A percentile compares a stretch with the other conserved stretches of the same genome.
These are phyloP conservation scores for Carex parvula DNA, from an alignment of 176 grass and related monocot genomes.

Conservation along the genomic window DNA sequence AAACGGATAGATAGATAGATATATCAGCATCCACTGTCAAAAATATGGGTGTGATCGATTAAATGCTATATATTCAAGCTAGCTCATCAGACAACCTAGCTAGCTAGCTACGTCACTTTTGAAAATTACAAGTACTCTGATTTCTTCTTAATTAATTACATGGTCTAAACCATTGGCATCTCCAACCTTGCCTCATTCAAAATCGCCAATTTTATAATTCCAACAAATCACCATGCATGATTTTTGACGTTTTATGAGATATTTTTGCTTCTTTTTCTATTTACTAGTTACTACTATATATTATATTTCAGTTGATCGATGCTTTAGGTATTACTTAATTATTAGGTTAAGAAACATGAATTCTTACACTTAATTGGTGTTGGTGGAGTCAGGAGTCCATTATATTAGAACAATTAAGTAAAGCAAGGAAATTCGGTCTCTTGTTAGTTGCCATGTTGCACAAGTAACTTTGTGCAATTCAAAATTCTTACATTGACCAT, in stretches of 20 bases:
- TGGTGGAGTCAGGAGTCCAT: slow-evolving; percentile 12
- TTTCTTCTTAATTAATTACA: slow-evolving; percentile 3
- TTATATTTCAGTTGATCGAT: background rate
- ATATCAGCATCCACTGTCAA: slow-evolving; percentile 13
- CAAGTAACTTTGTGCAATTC: background rate
- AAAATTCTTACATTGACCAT: background rate
- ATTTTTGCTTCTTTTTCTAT: background rate
- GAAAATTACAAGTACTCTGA: background rate
- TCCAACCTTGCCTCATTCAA: background rate
- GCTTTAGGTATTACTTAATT: background rate
- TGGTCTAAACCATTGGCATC: background rate
- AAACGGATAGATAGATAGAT: background rate
- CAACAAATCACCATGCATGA: background rate
- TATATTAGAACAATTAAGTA: background rate
- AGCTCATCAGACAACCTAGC: background rate
- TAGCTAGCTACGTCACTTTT: slow-evolving; percentile 6
- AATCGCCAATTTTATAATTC: background rate
- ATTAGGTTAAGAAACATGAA: background rate
- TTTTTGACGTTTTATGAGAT: background rate
- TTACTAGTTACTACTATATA: too few relatives aligned
- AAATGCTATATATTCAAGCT: background rate
- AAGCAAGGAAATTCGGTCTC: slow-evolving; percentile 11
- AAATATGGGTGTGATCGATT: background rate
- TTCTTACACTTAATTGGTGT: background rate
- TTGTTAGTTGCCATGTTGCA: background rate